Evolutionary conservation across 805 yeast genomes (phyloP).

Genomic region (Zygoascus bituminiphila): DNA sequence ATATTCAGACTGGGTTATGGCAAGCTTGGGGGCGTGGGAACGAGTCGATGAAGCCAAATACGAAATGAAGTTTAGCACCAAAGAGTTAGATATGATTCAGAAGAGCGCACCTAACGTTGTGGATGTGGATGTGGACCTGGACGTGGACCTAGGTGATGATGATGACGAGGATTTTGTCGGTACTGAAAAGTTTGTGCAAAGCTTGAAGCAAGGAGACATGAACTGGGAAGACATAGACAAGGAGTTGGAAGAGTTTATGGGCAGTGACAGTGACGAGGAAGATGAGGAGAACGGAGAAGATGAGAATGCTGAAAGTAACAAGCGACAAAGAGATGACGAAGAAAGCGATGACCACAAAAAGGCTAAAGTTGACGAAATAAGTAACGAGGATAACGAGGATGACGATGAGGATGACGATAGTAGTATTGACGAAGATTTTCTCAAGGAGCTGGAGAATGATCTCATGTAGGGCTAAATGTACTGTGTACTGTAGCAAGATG

Average conservation of each 20-base stretch:
- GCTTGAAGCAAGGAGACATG: constrained; percentile 27
- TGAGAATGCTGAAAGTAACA: constrained; percentile 13
- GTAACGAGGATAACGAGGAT: constrained; percentile 10
- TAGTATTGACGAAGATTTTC: constrained; percentile 13
- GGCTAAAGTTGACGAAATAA: constrained; percentile 7
- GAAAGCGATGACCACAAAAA: constrained; percentile 15
- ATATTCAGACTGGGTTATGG: constrained; percentile 86
- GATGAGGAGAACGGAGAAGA: constrained; percentile 21
- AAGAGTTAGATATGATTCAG: constrained; percentile 12
- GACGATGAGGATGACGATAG: constrained; percentile 22
- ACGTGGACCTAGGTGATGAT: constrained; percentile 20
- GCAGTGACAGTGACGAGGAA: constrained; percentile 24
- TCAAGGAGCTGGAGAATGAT: constrained; percentile 24
- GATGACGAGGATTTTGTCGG: constrained; percentile 36
- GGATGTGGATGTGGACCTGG: constrained; percentile 36
- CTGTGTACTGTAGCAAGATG: background rate
- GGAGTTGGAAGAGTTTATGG: constrained; percentile 46
- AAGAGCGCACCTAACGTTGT: constrained; percentile 24
- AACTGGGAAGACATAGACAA: constrained; percentile 45
- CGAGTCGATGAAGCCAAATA: constrained; percentile 56
- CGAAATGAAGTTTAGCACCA: constrained; percentile 31
- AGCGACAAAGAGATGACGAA: constrained; percentile 13
- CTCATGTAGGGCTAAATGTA: constrained; percentile 10
- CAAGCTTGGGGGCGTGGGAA: constrained; percentile 74
- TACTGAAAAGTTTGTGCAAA: constrained; percentile 31